phyloP scores from a whole-genome alignment of 352 stramenopile genomes.

The Phytophthora rubi region DNA sequence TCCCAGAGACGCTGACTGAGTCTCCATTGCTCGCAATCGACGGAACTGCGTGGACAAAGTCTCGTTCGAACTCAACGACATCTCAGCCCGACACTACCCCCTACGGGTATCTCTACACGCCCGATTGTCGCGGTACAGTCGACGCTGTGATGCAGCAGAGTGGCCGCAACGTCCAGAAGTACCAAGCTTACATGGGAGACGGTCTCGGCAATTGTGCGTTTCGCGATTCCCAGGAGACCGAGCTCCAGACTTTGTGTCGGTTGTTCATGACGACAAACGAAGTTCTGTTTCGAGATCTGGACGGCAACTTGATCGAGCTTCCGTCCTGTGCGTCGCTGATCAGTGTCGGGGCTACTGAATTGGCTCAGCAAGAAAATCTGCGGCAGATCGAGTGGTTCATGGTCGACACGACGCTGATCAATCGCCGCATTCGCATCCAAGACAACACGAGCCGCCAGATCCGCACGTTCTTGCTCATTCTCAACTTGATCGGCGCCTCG shows the following conservation, averaged over 20 bases:
- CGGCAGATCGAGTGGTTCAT: slow-evolving; percentile 47
- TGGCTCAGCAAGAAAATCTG: slow-evolving; percentile 29
- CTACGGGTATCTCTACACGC: slow-evolving; percentile 49
- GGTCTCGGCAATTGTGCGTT: slow-evolving; percentile 43
- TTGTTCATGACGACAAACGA: slow-evolving; percentile 41
- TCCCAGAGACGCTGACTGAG: slow-evolving; percentile 39
- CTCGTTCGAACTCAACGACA: slow-evolving; percentile 1
- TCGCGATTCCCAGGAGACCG: slow-evolving; percentile 48
- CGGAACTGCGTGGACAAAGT: slow-evolving; percentile 42
- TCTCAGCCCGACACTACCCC: slow-evolving; percentile 18
- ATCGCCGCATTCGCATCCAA: slow-evolving; percentile 40
- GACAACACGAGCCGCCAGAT: slow-evolving; percentile 53
- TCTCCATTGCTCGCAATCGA: slow-evolving; percentile 42
- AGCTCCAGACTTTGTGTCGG: slow-evolving; percentile 42
- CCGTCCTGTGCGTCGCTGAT: slow-evolving; percentile 29
- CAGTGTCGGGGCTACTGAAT: slow-evolving; percentile 1
- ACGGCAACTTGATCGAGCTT: slow-evolving; percentile 24
- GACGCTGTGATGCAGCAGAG: slow-evolving; percentile 33
- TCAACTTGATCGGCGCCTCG: slow-evolving; percentile 43
- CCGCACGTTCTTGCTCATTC: slow-evolving; percentile 41
- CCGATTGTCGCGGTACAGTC: slow-evolving; percentile 36
- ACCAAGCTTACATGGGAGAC: slow-evolving; percentile 50
- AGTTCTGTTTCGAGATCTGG: slow-evolving; percentile 33
- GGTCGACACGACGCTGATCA: slow-evolving; percentile 31
- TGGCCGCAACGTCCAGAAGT: slow-evolving; percentile 54